These are phyloP conservation scores for Dryas integrifolia DNA, from an alignment of 331 rosid genomes.

Conservation along the genomic window DNA sequence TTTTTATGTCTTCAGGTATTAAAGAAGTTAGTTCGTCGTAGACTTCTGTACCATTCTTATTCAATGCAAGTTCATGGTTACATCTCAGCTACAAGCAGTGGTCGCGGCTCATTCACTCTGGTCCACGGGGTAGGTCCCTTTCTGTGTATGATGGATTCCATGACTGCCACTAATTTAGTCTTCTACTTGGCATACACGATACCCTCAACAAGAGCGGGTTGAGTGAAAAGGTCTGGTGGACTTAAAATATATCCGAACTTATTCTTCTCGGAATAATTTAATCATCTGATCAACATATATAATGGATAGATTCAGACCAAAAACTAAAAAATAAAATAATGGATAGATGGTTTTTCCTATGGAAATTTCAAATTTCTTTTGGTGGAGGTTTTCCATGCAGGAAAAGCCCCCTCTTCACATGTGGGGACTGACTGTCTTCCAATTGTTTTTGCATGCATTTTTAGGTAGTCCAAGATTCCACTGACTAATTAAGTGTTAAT, in stretches of 20 bases:
- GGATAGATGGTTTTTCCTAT: not conserved
- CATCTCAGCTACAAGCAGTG: conserved; percentile 55
- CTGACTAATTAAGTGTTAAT: not conserved
- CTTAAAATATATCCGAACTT: not conserved
- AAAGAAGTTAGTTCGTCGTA: conserved; percentile 74
- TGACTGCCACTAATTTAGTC: not conserved
- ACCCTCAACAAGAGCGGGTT: not conserved
- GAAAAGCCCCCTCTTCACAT: not conserved
- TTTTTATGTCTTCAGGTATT: conserved; percentile 51
- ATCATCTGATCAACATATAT: not conserved
- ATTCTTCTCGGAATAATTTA: not conserved
- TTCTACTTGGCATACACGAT: not conserved
- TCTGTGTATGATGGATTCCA: conserved; percentile 14
- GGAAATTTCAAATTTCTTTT: not conserved
- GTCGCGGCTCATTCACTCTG: conserved; percentile 62
- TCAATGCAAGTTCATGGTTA: conserved; percentile 97
- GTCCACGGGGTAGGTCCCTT: conserved; percentile 81
- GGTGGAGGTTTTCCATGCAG: not conserved
- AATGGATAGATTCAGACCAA: not conserved
- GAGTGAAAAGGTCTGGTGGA: not conserved
- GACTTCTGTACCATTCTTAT: conserved; percentile 88
- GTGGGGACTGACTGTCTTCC: not conserved
- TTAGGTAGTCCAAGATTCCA: not conserved
- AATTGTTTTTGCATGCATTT: not conserved
- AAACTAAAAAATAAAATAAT: no score